Evolutionary conservation across 768 basidiomycete genomes (phyloP).

Genomic region (Lepiota brunneoincarnata): DNA sequence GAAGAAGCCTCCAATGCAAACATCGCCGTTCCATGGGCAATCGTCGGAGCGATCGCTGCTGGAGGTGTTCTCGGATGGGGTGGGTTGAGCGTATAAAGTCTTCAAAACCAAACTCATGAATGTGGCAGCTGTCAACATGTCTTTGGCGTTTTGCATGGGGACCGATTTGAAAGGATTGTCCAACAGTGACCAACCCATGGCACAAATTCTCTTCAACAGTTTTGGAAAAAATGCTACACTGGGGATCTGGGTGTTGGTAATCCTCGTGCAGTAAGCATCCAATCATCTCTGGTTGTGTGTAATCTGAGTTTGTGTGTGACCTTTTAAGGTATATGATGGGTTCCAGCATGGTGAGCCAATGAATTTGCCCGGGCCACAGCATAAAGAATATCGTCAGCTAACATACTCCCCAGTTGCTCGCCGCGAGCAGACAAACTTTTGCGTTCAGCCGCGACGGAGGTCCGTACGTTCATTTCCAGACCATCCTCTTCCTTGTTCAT

Average conservation of each 20-base stretch:
- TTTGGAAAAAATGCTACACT: conserved; percentile 37
- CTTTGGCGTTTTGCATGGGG: conserved; percentile 65
- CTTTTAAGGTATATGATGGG: conserved; percentile 54
- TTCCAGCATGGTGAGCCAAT: conserved; percentile 43
- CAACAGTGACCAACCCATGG: conserved; percentile 55
- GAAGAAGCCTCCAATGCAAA: conserved; percentile 72
- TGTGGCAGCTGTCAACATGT: conserved; percentile 49
- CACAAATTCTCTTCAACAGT: conserved; percentile 52
- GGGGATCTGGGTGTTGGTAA: conserved; percentile 36
- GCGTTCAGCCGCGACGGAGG: conserved; percentile 69
- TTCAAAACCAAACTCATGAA: not conserved
- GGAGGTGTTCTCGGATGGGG: conserved; percentile 61
- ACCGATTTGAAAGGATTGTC: conserved; percentile 40
- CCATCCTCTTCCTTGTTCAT: not conserved
- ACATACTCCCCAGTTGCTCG: conserved; percentile 20
- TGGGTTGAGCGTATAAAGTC: conserved; percentile 22
- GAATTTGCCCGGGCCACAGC: not conserved
- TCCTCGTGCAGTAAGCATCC: conserved; percentile 34
- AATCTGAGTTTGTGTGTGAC: not conserved
- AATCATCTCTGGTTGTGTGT: not conserved
- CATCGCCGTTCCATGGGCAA: conserved; percentile 67
- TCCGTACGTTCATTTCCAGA: conserved; percentile 10
- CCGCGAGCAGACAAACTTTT: conserved; percentile 56
- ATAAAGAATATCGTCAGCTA: not conserved
- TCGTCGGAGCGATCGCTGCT: conserved; percentile 52